Conservation (phyloP, 1,139 yeast species). For the Nakaseomyces sp. region DNA sequence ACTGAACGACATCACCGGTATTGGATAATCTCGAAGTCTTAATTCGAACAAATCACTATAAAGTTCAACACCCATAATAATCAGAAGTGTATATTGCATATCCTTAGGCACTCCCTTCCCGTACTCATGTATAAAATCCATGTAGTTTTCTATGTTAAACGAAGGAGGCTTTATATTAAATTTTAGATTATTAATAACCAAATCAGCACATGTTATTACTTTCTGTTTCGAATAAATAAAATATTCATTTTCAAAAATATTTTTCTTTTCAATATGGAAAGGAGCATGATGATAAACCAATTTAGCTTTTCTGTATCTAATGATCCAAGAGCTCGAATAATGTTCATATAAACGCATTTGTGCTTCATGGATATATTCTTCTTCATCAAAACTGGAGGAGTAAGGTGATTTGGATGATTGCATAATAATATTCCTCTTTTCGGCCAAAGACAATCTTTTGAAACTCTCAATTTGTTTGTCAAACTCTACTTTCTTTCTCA, state of each 20-base stretch:
- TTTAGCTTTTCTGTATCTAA: conserved; percentile 41
- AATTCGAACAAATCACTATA: conserved; percentile 42
- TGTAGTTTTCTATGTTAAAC: conserved; percentile 42
- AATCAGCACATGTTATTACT: conserved; percentile 23
- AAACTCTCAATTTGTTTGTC: conserved; percentile 29
- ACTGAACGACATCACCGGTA: conserved; percentile 38
- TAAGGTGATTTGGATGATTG: not conserved
- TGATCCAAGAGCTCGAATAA: conserved; percentile 50
- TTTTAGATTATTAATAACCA: conserved; percentile 40
- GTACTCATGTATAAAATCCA: conserved; percentile 51
- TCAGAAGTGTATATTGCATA: conserved; percentile 50
- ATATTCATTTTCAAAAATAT: conserved; percentile 16
- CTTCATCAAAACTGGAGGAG: not conserved
- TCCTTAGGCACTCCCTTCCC: conserved; percentile 75
- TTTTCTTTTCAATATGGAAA: conserved; percentile 14
- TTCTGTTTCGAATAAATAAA: conserved; percentile 17
- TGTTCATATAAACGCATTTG: conserved; percentile 31
- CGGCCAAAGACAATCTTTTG: not conserved
- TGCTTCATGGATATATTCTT: conserved; percentile 9
- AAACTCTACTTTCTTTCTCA: conserved; percentile 49
- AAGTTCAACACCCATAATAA: conserved; percentile 43
- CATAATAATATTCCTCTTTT: not conserved
- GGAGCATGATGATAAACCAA: conserved; percentile 33
- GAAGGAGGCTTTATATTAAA: conserved; percentile 45
- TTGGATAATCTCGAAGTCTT: conserved; percentile 54